phyloP scores from a whole-genome alignment of 2,329 filamentous ascomycete species.

The Colletotrichum incanum region DNA sequence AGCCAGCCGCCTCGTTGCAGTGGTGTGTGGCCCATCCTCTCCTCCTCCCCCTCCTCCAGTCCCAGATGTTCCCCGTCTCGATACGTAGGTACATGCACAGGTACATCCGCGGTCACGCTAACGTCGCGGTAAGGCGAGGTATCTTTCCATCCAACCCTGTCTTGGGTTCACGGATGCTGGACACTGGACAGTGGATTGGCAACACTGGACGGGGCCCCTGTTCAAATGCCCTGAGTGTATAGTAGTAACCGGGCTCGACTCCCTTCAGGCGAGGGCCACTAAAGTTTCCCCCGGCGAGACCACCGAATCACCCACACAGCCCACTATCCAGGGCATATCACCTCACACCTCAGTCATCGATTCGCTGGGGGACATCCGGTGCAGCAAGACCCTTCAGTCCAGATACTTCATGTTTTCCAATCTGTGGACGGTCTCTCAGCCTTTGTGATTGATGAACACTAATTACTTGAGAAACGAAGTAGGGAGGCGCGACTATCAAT shows the following conservation, averaged over 20 bases:
- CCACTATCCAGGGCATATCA: conserved; percentile 36
- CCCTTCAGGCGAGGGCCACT: conserved; percentile 29
- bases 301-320: conserved; percentile 28
- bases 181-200: conserved; percentile 7
- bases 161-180: conserved; percentile 19
- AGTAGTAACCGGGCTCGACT: conserved; percentile 6
- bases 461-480: background rate
- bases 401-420: background rate
- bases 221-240: conserved; percentile 2
- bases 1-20: conserved; percentile 9
- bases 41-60: conserved; percentile 14
- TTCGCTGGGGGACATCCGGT: conserved; percentile 16
- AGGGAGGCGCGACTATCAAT: background rate
- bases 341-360: conserved; percentile 28
- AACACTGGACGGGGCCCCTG: conserved; percentile 1
- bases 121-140: conserved; percentile 4
- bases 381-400: conserved; percentile 13
- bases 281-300: conserved; percentile 25
- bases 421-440: background rate
- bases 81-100: conserved; percentile 1
- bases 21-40: conserved; percentile 27
- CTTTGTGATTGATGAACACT: background rate
- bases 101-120: conserved; percentile 10
- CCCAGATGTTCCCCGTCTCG: conserved; percentile 34
- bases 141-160: conserved; percentile 9